Base-by-base conservation (phyloP, 768 basidiomycete species). In the Suillus tomentosus region DNA sequence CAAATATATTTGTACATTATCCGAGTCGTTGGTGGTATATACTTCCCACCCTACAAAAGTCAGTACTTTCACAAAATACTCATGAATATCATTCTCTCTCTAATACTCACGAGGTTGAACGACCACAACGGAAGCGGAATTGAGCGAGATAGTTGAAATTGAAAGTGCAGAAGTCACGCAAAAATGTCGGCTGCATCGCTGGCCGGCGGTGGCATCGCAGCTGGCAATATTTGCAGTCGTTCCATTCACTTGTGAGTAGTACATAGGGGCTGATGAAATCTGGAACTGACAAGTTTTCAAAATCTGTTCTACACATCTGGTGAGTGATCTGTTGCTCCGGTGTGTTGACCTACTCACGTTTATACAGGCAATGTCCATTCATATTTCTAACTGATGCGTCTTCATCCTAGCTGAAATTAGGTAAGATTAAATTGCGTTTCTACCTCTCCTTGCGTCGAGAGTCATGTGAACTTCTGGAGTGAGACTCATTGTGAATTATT, bases 171-270 rank as follows among this genome's bases (percentile, higher is more conserved):
- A 31, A 31, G 31, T 31, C 31, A 31, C 6, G 31, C 31, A 31
- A 31, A 31, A 31, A 31, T 31, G 31, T 31, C 31, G 5, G 31
- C 6, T 31, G 31, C 31, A 6, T 31, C 5, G 31, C 31, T 31
- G 31, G 31, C 31, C 0, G 31, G 31, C 31, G 73, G 73, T 6
- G 72, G 70, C 40, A 37, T 67, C 15, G 50, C 66, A n/a, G 72
- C 76, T 57, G 78, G 77, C 14, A 79, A 83, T 65, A n/a, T n/a
- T n/a, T n/a, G 77, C 82, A 8, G 77, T 81, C 68, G 78, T 83
- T 58, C 80, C 79, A 22, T 78, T 82, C 67, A 82, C 83, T 60
- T 82, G 78, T 79, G 64, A 69, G 77, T 73, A 17, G 14, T 3
- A 13, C 24, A 27, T 9, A 42, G 24, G 34, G 14, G 17, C 17